Conservation (phyloP, 805 yeast genomes). For the Torulaspora microellipsoides region DNA sequence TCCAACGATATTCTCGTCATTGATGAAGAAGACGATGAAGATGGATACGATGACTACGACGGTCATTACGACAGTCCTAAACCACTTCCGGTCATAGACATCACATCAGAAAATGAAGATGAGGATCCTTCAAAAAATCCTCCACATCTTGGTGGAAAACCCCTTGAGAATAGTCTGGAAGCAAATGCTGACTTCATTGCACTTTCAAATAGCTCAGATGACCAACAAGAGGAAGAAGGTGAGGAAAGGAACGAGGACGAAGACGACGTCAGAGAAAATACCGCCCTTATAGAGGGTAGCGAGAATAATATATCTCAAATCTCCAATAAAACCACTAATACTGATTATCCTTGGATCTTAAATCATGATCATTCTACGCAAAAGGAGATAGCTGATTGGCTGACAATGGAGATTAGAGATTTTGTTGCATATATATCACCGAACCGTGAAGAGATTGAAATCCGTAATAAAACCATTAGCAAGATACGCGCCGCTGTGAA, state of each 20-base stretch:
- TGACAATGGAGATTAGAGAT: conserved; percentile 78
- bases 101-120: conserved; percentile 1
- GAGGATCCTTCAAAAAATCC: conserved; percentile 8
- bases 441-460: conserved; percentile 60
- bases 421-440: conserved; percentile 86
- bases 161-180: conserved; percentile 29
- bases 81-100: conserved; percentile 13
- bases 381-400: conserved; percentile 78
- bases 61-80: conserved; percentile 26
- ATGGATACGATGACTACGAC: conserved; percentile 28
- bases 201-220: conserved; percentile 34
- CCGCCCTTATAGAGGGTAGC: conserved; percentile 7
- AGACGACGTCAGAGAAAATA: conserved; percentile 7
- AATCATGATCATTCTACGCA: conserved; percentile 73
- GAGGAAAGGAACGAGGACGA: conserved; percentile 8
- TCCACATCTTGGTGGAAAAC: conserved; percentile 3
- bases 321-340: conserved; percentile 17
- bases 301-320: conserved; percentile 3
- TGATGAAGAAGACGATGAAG: conserved; percentile 14
- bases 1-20: conserved; percentile 8
- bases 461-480: conserved; percentile 63
- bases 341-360: conserved; percentile 65
- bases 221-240: conserved; percentile 19
- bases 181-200: conserved; percentile 42
- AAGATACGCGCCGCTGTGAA: conserved; percentile 50